Evolutionary conservation across 306 rosid species (phyloP), one percentile per base, ranked within the genome.

Genomic region (Citrullus colocynthis): DNA sequence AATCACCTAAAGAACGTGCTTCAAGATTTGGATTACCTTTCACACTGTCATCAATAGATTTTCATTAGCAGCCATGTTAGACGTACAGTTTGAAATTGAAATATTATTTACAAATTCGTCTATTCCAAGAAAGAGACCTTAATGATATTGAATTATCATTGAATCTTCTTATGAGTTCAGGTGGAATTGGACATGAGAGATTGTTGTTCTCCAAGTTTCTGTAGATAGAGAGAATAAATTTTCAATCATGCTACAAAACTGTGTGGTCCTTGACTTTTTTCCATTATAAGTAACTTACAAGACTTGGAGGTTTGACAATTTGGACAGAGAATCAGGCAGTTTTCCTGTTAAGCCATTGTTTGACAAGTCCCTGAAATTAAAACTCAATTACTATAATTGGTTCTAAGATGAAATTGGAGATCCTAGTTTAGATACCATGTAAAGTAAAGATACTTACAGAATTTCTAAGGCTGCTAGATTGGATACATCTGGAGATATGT

Each of bases 311-410:
- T 65, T 14, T 78, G 77, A 78, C 84, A 89, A 39, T 49, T 79
- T 48, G 17, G 83, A 75, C 30, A 88, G 58, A 73, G 78, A 79
- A 12, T 81, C 84, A 39, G 91, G 88, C 11, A 87, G 32, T 59
- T 78, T 7, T 74, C 88, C 93, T 18, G 75, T 75, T 17, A 88
- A 83, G 73, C 34, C 81, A 77, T 88, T 88, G 81, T 84, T 60
- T 63, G 89, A 88, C 79, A 86, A 75, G 84, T 85, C 90, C 86
- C 92, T 88, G 88, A 64, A 70, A 70, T 74, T 13, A 79, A 15
- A 28, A 48, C 39, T 24, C 60, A 13, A 13, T 72, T 18, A 24
- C 16, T n/a, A 12, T 17, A 41, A 70, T 6, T 48, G 59, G 36
- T 42, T 66, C 7, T 17, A 7, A 39, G 74, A 41, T 72, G 3